phyloP scores from a whole-genome alignment of 2,329 filamentous ascomycete species.

The Hypoxylon sp. region DNA sequence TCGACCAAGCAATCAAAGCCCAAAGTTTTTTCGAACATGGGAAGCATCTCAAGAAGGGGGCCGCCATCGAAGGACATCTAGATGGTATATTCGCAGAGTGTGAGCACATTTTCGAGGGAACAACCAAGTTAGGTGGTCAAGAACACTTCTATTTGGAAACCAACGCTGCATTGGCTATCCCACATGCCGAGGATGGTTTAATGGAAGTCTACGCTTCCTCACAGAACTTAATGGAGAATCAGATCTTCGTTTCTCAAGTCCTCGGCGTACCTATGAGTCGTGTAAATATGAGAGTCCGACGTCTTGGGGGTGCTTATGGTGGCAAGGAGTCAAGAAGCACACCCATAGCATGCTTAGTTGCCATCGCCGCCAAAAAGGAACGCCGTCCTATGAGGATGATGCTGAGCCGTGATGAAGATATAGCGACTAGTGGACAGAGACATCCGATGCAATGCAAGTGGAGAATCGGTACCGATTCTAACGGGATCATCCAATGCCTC shows the following conservation, averaged over 20 bases:
- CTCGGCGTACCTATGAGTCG: slow-evolving; percentile 88
- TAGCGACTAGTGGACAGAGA: slow-evolving; percentile 88
- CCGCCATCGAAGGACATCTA: slow-evolving; percentile 51
- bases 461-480: slow-evolving; percentile 91
- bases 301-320: slow-evolving; percentile 91
- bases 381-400: slow-evolving; percentile 87
- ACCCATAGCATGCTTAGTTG: slow-evolving; percentile 83
- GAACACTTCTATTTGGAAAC: slow-evolving; percentile 98
- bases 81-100: slow-evolving; percentile 80
- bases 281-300: slow-evolving; percentile 87
- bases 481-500: slow-evolving; percentile 88
- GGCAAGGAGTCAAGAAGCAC: slow-evolving; percentile 92
- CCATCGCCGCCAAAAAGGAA: slow-evolving; percentile 86
- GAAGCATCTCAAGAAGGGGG: slow-evolving; percentile 84
- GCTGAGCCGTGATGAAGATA: slow-evolving; percentile 95
- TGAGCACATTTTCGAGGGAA: slow-evolving; percentile 86
- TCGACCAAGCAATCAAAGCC: slow-evolving; percentile 90
- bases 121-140: slow-evolving; percentile 89
- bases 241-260: slow-evolving; percentile 86
- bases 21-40: slow-evolving; percentile 88
- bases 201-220: slow-evolving; percentile 93
- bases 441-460: slow-evolving; percentile 90
- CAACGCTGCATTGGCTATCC: slow-evolving; percentile 83
- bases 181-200: slow-evolving; percentile 89
- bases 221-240: slow-evolving; percentile 92